phyloP scores from a whole-genome alignment of 306 rosid species.

The Rosa chinensis region DNA sequence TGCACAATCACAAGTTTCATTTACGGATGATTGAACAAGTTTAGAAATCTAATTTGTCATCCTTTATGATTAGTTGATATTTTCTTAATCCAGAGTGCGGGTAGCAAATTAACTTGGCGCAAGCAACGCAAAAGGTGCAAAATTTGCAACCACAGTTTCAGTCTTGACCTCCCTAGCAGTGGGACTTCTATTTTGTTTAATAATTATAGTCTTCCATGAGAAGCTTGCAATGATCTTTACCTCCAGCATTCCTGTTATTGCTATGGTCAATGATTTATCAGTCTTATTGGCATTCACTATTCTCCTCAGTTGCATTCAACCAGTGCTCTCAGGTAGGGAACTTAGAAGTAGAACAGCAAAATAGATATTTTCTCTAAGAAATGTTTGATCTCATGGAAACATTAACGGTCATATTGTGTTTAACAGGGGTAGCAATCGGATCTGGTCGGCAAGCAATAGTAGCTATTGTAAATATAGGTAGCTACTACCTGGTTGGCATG shows the following conservation, averaged over 20 bases:
- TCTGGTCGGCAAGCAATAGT: constrained; percentile 59
- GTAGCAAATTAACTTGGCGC: constrained; percentile 76
- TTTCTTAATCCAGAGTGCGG: constrained; percentile 49
- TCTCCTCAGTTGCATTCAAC: constrained; percentile 67
- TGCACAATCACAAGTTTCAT: not conserved
- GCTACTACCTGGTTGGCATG: constrained; percentile 56
- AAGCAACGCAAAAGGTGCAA: constrained; percentile 60
- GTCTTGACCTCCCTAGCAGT: constrained; percentile 48
- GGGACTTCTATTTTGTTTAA: constrained; percentile 53
- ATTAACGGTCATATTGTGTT: constrained; percentile 18
- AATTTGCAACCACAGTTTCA: constrained; percentile 58
- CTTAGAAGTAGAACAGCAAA: not conserved
- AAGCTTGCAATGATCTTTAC: constrained; percentile 68
- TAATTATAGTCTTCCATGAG: constrained; percentile 40
- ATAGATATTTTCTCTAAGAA: not conserved
- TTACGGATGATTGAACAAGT: not conserved
- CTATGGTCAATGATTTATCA: constrained; percentile 54
- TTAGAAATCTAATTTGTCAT: not conserved
- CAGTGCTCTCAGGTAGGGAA: constrained; percentile 59
- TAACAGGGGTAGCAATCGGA: constrained; percentile 70
- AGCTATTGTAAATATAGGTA: constrained; percentile 56
- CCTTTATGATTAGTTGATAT: not conserved
- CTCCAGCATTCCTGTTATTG: constrained; percentile 40
- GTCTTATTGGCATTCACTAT: constrained; percentile 56
- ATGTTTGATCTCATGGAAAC: constrained; percentile 5